phyloP scores from a whole-genome alignment of 1,284 basidiomycete genomes.

The Hymenochaete sp. region DNA sequence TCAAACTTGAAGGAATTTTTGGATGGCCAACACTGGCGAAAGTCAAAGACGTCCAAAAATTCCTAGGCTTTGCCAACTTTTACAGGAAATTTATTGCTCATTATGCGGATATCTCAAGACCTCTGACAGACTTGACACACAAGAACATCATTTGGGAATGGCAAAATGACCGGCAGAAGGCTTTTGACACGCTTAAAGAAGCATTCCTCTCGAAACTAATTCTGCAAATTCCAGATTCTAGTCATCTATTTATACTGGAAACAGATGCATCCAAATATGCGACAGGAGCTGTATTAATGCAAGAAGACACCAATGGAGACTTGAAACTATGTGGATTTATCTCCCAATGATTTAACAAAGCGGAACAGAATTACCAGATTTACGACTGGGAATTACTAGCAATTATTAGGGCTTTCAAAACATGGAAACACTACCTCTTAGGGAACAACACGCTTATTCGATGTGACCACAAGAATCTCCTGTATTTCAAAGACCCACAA shows the following conservation, averaged over 20 bases:
- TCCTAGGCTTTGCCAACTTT: conserved; percentile 22
- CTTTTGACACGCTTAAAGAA: conserved; percentile 25
- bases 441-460: conserved; percentile 28
- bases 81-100: conserved; percentile 20
- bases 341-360: conserved; percentile 22
- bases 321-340: conserved; percentile 25
- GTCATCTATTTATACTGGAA: conserved; percentile 17
- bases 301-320: conserved; percentile 9
- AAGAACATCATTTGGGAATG: conserved; percentile 22
- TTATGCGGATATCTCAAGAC: conserved; percentile 25
- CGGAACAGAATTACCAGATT: conserved; percentile 30
- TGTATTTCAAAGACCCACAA: conserved; percentile 10
- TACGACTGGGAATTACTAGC: conserved; percentile 33
- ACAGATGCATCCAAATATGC: conserved; percentile 17
- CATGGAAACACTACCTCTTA: conserved; percentile 7
- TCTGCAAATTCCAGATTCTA: conserved; percentile 5
- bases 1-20: conserved; percentile 19
- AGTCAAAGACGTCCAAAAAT: conserved; percentile 19
- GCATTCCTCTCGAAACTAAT: conserved; percentile 22
- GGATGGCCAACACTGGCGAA: conserved; percentile 21
- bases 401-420: conserved; percentile 16
- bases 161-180: conserved; percentile 14
- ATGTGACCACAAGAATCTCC: conserved; percentile 18
- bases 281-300: conserved; percentile 20
- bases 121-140: conserved; percentile 21